Evolutionary conservation across 768 basidiomycete species (phyloP).

Genomic region (Macrolepiota fuliginosa): DNA sequence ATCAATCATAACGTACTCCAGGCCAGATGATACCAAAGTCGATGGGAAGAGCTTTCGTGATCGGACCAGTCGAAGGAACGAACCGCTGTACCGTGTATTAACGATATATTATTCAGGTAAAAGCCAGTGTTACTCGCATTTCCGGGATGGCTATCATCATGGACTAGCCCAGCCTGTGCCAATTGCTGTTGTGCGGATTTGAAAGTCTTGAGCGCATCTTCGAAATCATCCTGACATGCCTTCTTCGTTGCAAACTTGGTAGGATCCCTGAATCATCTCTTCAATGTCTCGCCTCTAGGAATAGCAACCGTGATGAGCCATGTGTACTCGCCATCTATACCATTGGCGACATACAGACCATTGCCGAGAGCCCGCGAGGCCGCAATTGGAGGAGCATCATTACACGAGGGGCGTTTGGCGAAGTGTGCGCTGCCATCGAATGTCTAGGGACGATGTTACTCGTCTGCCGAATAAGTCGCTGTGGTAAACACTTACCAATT

Average conservation of each 20-base stretch:
- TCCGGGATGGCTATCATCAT: no score
- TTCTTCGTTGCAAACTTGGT: neutral
- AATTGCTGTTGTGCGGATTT: no score
- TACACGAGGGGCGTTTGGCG: neutral
- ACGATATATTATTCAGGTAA: no score
- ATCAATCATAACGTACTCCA: no score
- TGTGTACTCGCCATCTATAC: neutral
- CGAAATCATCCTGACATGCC: no score
- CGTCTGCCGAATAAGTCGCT: neutral
- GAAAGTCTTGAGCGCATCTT: no score
- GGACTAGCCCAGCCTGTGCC: no score
- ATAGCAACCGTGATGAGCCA: constrained; percentile 6
- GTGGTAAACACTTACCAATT: neutral
- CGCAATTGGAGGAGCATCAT: neutral
- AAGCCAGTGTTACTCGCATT: no score
- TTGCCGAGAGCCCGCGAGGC: neutral
- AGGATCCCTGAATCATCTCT: neutral
- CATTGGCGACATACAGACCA: neutral
- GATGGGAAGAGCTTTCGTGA: no score
- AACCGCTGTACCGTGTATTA: no score
- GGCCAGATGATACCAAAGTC: no score
- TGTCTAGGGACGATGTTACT: neutral
- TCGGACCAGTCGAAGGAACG: no score
- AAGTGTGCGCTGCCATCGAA: neutral
- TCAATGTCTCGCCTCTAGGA: neutral